Evolutionary conservation across 306 rosid genomes (phyloP), one percentile per base, ranked within the genome.

Genomic region (Cucurbita pepo): DNA sequence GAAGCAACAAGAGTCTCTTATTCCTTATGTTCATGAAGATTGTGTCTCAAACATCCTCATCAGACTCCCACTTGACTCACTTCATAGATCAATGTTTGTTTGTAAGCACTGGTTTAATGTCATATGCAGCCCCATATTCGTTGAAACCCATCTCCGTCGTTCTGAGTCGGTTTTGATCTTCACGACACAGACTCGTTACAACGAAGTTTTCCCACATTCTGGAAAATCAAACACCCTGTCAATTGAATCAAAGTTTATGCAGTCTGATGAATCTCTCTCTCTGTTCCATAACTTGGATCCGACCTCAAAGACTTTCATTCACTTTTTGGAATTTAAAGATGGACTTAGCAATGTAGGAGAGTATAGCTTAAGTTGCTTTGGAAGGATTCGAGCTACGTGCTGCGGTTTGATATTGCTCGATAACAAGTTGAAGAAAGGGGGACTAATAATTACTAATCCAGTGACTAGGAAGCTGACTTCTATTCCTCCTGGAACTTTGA

Each of bases 361-460:
- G 57, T 85, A 81, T 75, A 79, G 69, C 30, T 37, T 83, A 34
- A 77, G 73, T 48, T 83, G 85, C 60, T 51, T 50, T 44, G 87
- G 85, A 21, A 63, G 62, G 10, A 75, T 85, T 60, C 75, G 83
- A 76, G 83, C 85, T 41, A 57, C 85, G 50, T 83, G 83, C 82
- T 79, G 79, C 53, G 89, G 89, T 62, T 78, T 85, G 71, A 77
- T 85, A 41, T 75, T 85, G 79, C 81, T 85, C 5, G 85, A 83
- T 57, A 79, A 81, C 76, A 71, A 55, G 51, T 21, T 74, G 73
- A 83, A 85, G 77, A 82, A 62, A 41, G 85, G 83, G 37, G 71
- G 71, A 69, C 78, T 85, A 4, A 71, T 81, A 34, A 75, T 81
- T 52, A n/a, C 81, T 61, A 85, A 85, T 75, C 87, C 89, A 3